Base-by-base conservation (phyloP, 225 moss, liverwort and hornwort species). In the Antitrichia curtipendula region DNA sequence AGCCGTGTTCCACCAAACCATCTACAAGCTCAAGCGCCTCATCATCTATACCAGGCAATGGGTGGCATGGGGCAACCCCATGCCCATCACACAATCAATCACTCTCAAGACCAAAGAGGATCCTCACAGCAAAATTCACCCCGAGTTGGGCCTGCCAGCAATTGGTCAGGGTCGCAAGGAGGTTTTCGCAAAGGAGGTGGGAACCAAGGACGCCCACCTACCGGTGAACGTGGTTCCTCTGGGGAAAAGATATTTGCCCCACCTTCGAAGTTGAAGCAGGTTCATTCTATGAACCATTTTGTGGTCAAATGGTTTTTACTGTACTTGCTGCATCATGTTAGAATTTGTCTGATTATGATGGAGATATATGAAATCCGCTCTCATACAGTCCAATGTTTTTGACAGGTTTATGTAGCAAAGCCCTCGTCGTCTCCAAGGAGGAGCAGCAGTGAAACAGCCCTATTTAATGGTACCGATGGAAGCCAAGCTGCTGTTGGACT, bases 221-320 rank as follows among this genome's bases (percentile, higher is more conserved):
- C 90, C 25, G 89, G 93, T 85, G 94, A 94, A 82, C 94, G 94
- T 54, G 93, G 91, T 70, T 75, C 90, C 47, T 86, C 91, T 34
- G 92, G 92, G 69, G 94, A 94, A 54, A 94, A 93, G 75, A 66
- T 91, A 25, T 92, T 93, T 88, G 89, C 89, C 24, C 94, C 91
- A 34, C 83, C 93, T 79, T 94, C 94, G 74, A 94, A 94, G 87
- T 88, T 94, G 91, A 94, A 93, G 82, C 94, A 94, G 92, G 94
- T 94, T 72, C 7, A 50, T 38, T 54, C 82, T 61, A 61, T 36
- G 56, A 68, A 24, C 72, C 54, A 64, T 34, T 65, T 49, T 76
- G 16, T 54, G 54, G 45, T 69, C 20, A 29, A 34, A 34, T 43
- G 68, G 16, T 78, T 80, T 43, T 60, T 27, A 14, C 73, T 69